Base-by-base conservation (phyloP, 345 rosid species). In the Citrus inodora region DNA sequence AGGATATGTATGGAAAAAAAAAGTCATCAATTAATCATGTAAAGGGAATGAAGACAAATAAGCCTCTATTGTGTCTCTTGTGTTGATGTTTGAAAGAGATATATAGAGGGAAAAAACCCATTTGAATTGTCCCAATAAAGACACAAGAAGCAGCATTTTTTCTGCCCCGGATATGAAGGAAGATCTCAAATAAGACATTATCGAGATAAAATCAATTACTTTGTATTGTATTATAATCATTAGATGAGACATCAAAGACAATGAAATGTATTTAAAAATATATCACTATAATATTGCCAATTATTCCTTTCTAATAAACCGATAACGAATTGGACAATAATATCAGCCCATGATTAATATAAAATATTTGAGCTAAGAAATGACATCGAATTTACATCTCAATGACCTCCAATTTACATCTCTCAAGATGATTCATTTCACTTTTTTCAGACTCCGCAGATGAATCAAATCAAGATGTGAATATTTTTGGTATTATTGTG, bases 101-200 rank as follows among this genome's bases (percentile, higher is more conserved):
- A 46, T 46, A 11, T 46, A 30, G 58, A 32, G n/a, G 33, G 51
- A n/a, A 74, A 73, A 67, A 28, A 40, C 22, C 53, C 19, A 72
- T 67, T 82, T 79, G 78, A 71, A 81, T 71, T 75, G 77, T 78
- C 51, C 68, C 67, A 75, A 74, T 56, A 82, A 71, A n/a, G 86
- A 87, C 88, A 75, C 48, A 65, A 61, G 79, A 79, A 73, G 79
- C 79, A 83, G 82, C 88, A 67, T 51, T 63, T 35, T 56, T 78
- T 73, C 67, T 24, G 77, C 82, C 83, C 86, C 80, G 78, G 78
- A 77, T 82, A 67, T 76, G 83, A 79, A 76, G 87, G 83, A 80
- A 80, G 83, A 83, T 74, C 70, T 67, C 74, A 24, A 76, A 83
- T 40, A 76, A 56, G 78, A 80, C 76, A 61, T 62, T 2, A 58